phyloP scores from a whole-genome alignment of 164 flowering plant species.

The Echeveria elegans region DNA sequence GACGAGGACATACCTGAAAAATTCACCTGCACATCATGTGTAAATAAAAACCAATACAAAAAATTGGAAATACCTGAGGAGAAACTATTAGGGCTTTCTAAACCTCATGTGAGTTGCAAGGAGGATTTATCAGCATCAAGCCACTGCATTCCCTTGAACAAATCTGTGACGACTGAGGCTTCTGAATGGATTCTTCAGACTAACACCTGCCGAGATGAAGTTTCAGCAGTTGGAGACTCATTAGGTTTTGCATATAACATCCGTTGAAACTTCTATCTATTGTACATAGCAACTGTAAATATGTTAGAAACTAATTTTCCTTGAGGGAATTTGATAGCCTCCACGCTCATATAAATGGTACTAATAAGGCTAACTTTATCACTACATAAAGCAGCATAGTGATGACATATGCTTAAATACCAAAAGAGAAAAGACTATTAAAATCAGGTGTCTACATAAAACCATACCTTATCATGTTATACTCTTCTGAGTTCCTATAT shows the following conservation, averaged over 20 bases:
- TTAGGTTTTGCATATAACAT: background rate
- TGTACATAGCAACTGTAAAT: background rate
- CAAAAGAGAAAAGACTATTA: too few species aligned
- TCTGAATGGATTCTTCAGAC: background rate
- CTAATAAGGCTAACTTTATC: background rate
- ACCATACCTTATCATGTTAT: background rate
- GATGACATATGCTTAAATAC: too few species aligned
- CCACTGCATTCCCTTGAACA: background rate
- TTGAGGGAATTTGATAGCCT: too few species aligned
- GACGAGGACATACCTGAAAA: slow-evolving; percentile 23
- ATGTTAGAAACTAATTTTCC: background rate
- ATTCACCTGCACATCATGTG: slow-evolving; percentile 35
- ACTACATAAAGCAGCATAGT: too few species aligned
- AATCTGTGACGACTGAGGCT: background rate
- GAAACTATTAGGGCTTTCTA: background rate
- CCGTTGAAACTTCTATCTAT: background rate
- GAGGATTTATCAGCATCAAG: background rate
- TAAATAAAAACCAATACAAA: background rate
- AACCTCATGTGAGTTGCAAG: background rate
- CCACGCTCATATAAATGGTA: too few species aligned
- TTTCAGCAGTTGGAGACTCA: background rate
- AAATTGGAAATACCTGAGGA: background rate
- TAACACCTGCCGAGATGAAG: background rate
- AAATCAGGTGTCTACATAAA: too few species aligned
- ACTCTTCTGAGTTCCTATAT: background rate